phyloP scores from a whole-genome alignment of 768 basidiomycete species.

The Lactifluus echinatus region DNA sequence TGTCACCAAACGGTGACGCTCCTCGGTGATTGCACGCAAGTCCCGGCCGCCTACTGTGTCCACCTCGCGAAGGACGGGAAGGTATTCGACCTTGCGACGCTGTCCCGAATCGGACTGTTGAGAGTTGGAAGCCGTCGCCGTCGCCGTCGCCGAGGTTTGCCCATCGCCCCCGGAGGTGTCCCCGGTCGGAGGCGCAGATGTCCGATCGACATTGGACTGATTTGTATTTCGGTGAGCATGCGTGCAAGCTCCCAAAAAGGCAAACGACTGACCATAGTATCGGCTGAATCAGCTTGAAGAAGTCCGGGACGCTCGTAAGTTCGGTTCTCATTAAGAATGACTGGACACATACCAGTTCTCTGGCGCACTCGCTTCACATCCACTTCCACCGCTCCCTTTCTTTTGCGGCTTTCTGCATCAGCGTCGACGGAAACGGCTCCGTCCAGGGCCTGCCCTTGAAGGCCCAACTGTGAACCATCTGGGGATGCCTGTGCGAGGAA shows the following conservation, averaged over 20 bases:
- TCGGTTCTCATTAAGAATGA: not conserved
- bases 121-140: not conserved
- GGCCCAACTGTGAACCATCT: conserved; percentile 1
- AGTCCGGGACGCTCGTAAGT: not conserved
- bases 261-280: conserved; percentile 23
- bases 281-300: conserved; percentile 24
- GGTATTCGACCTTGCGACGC: conserved; percentile 81
- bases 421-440: conserved; percentile 35
- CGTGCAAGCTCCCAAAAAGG: not conserved
- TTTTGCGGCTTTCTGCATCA: conserved; percentile 59
- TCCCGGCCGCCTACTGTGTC: conserved; percentile 79
- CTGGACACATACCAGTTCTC: conserved; percentile 51
- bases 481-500: conserved; percentile 9
- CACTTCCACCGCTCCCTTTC: conserved; percentile 56
- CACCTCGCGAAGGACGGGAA: conserved; percentile 68
- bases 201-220: conserved; percentile 22
- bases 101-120: conserved; percentile 34
- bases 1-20: conserved; percentile 40
- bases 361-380: conserved; percentile 64
- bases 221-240: not conserved
- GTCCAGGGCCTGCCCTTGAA: conserved; percentile 13
- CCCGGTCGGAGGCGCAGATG: conserved; percentile 21
- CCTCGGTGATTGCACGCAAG: conserved; percentile 54
- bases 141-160: not conserved
- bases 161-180: conserved; percentile 1